phyloP scores from a whole-genome alignment of 139 green algal genomes.

The Micractinium conductrix region DNA sequence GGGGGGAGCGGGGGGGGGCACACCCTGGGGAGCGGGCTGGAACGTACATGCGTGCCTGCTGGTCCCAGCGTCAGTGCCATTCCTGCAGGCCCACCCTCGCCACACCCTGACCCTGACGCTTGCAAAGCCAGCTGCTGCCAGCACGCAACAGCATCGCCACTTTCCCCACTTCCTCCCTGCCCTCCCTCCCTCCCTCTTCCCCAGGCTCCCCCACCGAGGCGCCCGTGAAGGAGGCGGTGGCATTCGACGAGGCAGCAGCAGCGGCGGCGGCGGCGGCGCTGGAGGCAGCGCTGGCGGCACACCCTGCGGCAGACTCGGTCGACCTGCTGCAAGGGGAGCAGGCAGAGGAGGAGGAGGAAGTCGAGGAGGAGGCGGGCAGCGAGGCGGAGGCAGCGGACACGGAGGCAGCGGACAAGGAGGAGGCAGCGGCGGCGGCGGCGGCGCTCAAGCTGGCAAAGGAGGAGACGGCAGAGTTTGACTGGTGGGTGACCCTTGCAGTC shows the following conservation, averaged over 20 bases:
- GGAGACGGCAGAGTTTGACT: slow-evolving; percentile 27
- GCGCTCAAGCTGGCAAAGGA: slow-evolving; percentile 1
- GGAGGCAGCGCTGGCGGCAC: neutral
- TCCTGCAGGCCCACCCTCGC: neutral
- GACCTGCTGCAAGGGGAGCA: neutral
- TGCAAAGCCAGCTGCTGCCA: too few relatives aligned
- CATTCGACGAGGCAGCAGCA: slow-evolving; percentile 18
- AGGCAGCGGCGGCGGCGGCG: neutral
- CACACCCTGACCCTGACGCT: too few relatives aligned
- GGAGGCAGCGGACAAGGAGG: neutral
- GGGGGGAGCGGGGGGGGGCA: neutral
- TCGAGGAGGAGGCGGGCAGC: neutral
- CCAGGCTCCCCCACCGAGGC: neutral
- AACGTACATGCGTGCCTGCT: neutral
- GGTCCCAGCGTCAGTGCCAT: too few relatives aligned
- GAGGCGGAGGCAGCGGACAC: too few relatives aligned
- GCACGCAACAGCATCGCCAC: too few relatives aligned
- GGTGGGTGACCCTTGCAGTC: too few relatives aligned
- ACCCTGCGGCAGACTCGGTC: neutral
- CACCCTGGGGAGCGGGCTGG: too few relatives aligned
- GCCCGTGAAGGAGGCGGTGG: neutral
- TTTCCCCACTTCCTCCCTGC: too few relatives aligned
- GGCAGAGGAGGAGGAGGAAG: neutral
- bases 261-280: neutral
- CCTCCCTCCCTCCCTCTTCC: neutral